phyloP scores from a whole-genome alignment of 1,139 yeast genomes.

The Oligophagozyma castellii region DNA sequence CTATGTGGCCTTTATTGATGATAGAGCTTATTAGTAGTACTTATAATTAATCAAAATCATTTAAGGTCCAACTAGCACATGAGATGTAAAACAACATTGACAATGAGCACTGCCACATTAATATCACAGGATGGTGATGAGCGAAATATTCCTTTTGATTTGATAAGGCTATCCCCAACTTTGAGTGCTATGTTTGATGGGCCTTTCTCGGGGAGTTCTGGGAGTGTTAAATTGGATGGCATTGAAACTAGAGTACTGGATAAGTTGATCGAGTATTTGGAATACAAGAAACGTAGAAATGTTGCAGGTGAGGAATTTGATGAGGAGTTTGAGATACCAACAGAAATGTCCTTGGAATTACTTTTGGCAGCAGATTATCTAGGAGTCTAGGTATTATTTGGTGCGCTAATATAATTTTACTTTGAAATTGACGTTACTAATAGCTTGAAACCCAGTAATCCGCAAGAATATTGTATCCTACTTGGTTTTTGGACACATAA shows the following conservation, averaged over 20 bases:
- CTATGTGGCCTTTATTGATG: too few species aligned
- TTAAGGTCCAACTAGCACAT: too few species aligned
- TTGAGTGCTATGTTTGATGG: slow-evolving; percentile 39
- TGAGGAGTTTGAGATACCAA: slow-evolving; percentile 80
- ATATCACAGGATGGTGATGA: slow-evolving; percentile 64
- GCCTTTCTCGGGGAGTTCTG: slow-evolving; percentile 29
- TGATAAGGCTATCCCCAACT: slow-evolving; percentile 77
- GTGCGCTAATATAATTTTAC: too few species aligned
- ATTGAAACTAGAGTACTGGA: slow-evolving; percentile 64
- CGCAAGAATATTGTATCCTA: neutral
- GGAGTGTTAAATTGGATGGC: slow-evolving; percentile 28
- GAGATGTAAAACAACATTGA: too few species aligned
- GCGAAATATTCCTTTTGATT: slow-evolving; percentile 55
- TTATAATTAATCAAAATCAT: too few species aligned
- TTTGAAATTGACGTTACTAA: neutral
- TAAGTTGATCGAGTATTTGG: slow-evolving; percentile 75
- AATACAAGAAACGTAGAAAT: slow-evolving; percentile 58
- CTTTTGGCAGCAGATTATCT: slow-evolving; percentile 85
- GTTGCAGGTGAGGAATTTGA: slow-evolving; percentile 28
- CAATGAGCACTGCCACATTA: slow-evolving; percentile 39
- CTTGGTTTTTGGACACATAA: neutral
- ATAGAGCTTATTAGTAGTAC: too few species aligned
- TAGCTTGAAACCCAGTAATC: neutral
- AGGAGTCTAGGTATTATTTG: slow-evolving; percentile 33
- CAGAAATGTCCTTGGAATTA: slow-evolving; percentile 84